Percentiles rank a stretch among this genome's conserved stretches.
Evolutionary conservation across 257 asterid genomes (phyloP).

Genomic region (Solanum commersonii): DNA sequence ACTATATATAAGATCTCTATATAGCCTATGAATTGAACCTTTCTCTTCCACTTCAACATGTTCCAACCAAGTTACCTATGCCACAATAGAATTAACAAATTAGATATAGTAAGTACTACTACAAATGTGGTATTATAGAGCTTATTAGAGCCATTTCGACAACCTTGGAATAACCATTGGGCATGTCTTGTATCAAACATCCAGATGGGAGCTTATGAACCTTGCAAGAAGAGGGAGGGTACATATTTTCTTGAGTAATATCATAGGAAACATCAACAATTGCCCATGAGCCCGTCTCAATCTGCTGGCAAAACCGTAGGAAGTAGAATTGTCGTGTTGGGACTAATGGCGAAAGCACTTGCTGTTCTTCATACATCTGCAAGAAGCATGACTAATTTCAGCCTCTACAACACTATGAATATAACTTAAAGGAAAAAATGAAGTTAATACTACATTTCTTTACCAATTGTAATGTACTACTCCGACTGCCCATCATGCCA

Average conservation of each 20-base stretch:
- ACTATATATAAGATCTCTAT: slow-evolving; percentile 56
- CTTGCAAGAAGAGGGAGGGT: slow-evolving; percentile 35
- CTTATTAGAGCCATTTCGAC: neutral
- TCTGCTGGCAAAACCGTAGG: slow-evolving; percentile 75
- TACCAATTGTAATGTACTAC: slow-evolving; percentile 79
- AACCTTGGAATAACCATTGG: slow-evolving; percentile 87
- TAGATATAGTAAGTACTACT: neutral
- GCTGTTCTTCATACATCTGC: slow-evolving; percentile 85
- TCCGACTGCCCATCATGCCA: slow-evolving; percentile 57
- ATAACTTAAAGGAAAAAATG: neutral
- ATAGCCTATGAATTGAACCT: slow-evolving; percentile 44
- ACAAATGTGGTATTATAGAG: neutral
- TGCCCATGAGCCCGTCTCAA: slow-evolving; percentile 81
- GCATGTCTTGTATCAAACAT: slow-evolving; percentile 90
- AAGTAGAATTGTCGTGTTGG: slow-evolving; percentile 57
- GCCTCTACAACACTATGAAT: neutral
- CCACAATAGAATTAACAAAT: neutral
- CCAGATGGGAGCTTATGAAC: slow-evolving; percentile 82
- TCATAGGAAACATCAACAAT: slow-evolving; percentile 83
- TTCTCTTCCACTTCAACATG: slow-evolving; percentile 86
- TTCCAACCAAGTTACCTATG: slow-evolving; percentile 88
- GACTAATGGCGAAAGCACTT: slow-evolving; percentile 76
- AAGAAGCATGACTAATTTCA: neutral
- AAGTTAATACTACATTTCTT: neutral
- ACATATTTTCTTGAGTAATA: slow-evolving; percentile 44